These are phyloP conservation scores for Clarireedia monteithiana DNA, from an alignment of 2,329 filamentous ascomycete species.

Conservation along the genomic window DNA sequence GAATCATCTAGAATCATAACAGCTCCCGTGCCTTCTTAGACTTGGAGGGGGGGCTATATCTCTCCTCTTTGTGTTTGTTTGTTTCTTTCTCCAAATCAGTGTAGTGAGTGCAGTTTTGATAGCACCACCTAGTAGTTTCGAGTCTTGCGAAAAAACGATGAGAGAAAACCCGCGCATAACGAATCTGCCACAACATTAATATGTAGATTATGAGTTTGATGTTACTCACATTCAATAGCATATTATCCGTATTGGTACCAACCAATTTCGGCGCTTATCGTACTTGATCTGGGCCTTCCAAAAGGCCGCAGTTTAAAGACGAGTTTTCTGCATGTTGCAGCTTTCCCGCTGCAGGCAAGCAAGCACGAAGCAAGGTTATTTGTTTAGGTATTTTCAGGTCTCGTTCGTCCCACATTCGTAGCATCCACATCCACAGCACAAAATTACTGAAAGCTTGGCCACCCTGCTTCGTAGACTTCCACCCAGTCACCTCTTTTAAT, in stretches of 20 bases:
- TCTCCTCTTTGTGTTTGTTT: too few species aligned
- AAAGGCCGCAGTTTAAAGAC: conserved; percentile 3
- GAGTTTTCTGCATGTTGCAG: not conserved
- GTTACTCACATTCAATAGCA: too few species aligned
- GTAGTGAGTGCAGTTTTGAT: too few species aligned
- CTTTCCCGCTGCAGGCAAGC: not conserved
- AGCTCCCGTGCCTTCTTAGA: too few species aligned
- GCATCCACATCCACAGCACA: not conserved
- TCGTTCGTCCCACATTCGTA: conserved; percentile 1
- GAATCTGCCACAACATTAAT: too few species aligned
- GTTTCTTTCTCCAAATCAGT: too few species aligned
- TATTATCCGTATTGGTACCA: not conserved
- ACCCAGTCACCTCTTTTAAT: not conserved
- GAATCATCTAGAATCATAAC: not conserved
- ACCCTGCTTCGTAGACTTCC: not conserved
- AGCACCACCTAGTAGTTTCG: too few species aligned
- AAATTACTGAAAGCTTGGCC: conserved; percentile 7
- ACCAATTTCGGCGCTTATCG: conserved; percentile 8
- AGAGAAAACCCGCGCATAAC: too few species aligned
- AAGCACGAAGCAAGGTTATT: not conserved
- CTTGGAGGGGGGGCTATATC: too few species aligned
- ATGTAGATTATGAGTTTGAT: too few species aligned
- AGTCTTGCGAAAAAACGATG: too few species aligned
- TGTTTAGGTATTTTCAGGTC: not conserved
- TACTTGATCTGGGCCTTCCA: conserved; percentile 1